Percentiles rank a stretch among this genome's conserved stretches.
Conservation (phyloP, 2,329 filamentous ascomycete genomes). For the Claviceps arundinis region DNA sequence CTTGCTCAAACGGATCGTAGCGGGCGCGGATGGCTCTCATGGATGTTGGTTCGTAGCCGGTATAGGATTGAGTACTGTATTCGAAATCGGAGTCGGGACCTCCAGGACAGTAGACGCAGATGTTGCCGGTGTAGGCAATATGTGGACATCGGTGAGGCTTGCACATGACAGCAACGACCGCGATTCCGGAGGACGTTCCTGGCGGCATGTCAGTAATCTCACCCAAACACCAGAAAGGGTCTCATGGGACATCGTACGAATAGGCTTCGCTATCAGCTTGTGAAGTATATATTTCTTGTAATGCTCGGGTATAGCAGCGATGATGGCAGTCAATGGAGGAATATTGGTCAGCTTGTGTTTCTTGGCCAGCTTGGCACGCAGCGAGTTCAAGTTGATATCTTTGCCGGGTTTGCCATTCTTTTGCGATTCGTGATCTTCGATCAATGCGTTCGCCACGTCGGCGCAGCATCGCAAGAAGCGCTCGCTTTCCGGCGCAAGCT, state of each 20-base stretch:
- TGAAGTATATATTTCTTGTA: slow-evolving; percentile 99
- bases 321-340: slow-evolving; percentile 89
- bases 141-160: slow-evolving; percentile 96
- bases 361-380: slow-evolving; percentile 78
- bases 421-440: slow-evolving; percentile 81
- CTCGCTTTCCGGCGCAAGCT: slow-evolving; percentile 84
- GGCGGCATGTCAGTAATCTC: slow-evolving; percentile 6
- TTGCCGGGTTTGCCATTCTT: slow-evolving; percentile 62
- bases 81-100: slow-evolving; percentile 98
- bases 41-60: slow-evolving; percentile 93
- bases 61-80: slow-evolving; percentile 98
- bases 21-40: slow-evolving; percentile 96
- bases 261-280: slow-evolving; percentile 93
- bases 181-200: slow-evolving; percentile 92
- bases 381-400: slow-evolving; percentile 83
- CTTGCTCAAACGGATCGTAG: slow-evolving; percentile 97
- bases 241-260: slow-evolving; percentile 40
- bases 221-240: too few relatives aligned
- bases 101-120: slow-evolving; percentile 96
- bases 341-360: slow-evolving; percentile 83
- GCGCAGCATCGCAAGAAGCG: slow-evolving; percentile 88
- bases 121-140: slow-evolving; percentile 96
- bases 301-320: slow-evolving; percentile 95
- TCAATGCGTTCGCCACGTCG: slow-evolving; percentile 84
- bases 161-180: slow-evolving; percentile 98